phyloP scores from a whole-genome alignment of 2,329 filamentous ascomycete species.

The Penicillium hesseltinei region DNA sequence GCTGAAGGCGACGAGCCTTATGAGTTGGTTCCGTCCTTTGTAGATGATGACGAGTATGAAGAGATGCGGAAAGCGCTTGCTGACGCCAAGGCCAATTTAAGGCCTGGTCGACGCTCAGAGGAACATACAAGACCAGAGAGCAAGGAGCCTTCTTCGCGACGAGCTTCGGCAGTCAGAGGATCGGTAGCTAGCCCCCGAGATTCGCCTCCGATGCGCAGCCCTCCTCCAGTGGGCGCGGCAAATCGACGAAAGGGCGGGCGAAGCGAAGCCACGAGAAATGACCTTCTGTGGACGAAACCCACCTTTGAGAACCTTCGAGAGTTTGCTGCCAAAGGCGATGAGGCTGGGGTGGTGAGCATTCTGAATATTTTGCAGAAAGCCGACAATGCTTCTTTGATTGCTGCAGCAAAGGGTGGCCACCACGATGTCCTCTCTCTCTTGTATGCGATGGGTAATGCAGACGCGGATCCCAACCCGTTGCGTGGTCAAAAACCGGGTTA shows the following conservation, averaged over 20 bases:
- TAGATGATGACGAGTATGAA: conserved; percentile 64
- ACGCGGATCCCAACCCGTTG: conserved; percentile 69
- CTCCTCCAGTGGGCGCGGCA: conserved; percentile 35
- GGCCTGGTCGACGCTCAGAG: conserved; percentile 45
- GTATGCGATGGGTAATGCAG: conserved; percentile 64
- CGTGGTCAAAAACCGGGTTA: conserved; percentile 61
- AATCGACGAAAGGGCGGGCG: conserved; percentile 47
- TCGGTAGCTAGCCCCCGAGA: conserved; percentile 37
- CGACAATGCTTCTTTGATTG: conserved; percentile 84
- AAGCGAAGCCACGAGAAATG: conserved; percentile 51
- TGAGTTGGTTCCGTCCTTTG: conserved; percentile 72
- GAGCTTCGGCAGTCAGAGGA: conserved; percentile 42
- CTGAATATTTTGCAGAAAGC: conserved; percentile 54
- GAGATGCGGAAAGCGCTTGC: conserved; percentile 71
- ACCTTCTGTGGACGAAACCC: conserved; percentile 51
- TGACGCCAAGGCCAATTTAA: conserved; percentile 60
- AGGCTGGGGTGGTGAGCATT: conserved; percentile 50
- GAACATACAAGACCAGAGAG: conserved; percentile 38
- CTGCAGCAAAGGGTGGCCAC: conserved; percentile 88
- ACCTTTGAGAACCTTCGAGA: conserved; percentile 50
- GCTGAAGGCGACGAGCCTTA: conserved; percentile 90
- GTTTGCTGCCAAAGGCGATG: conserved; percentile 51
- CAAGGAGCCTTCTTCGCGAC: conserved; percentile 43
- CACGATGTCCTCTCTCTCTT: conserved; percentile 80
- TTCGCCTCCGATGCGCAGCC: conserved; percentile 46